phyloP scores from a whole-genome alignment of 768 basidiomycete species.

The Amanita rubescens region DNA sequence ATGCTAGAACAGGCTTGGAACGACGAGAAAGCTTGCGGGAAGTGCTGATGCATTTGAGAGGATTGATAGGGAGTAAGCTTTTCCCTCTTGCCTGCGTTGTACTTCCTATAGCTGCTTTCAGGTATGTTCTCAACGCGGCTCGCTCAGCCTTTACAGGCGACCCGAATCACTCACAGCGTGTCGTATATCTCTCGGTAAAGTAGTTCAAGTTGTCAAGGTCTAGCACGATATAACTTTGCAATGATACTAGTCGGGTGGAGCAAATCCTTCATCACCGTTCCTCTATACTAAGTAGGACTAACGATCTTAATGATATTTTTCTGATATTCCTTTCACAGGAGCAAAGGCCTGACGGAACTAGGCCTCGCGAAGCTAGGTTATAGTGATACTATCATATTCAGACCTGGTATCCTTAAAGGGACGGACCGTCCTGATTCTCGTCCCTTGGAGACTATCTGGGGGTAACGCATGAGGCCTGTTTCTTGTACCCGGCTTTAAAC shows the following conservation, averaged over 20 bases:
- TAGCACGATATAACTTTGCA: not conserved
- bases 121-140: slow-evolving; percentile 73
- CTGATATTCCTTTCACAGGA: slow-evolving; percentile 29
- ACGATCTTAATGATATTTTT: not conserved
- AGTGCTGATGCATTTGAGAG: slow-evolving; percentile 61
- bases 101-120: not conserved
- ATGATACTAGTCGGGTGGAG: slow-evolving; percentile 33
- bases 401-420: slow-evolving; percentile 49
- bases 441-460: slow-evolving; percentile 31
- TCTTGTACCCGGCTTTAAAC: slow-evolving; percentile 18
- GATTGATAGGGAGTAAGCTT: slow-evolving; percentile 66
- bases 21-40: slow-evolving; percentile 52
- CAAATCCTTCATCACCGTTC: slow-evolving; percentile 41
- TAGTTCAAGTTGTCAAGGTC: not conserved
- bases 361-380: slow-evolving; percentile 64
- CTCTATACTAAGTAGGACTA: slow-evolving; percentile 40
- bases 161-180: slow-evolving; percentile 39
- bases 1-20: slow-evolving; percentile 44
- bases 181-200: slow-evolving; percentile 66
- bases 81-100: not conserved
- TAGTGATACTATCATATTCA: slow-evolving; percentile 60
- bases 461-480: slow-evolving; percentile 25
- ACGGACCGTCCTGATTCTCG: slow-evolving; percentile 36
- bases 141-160: slow-evolving; percentile 49
- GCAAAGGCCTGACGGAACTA: slow-evolving; percentile 70